phyloP scores from a whole-genome alignment of 1,139 yeast species.

The Suhomyces panamericanus region DNA sequence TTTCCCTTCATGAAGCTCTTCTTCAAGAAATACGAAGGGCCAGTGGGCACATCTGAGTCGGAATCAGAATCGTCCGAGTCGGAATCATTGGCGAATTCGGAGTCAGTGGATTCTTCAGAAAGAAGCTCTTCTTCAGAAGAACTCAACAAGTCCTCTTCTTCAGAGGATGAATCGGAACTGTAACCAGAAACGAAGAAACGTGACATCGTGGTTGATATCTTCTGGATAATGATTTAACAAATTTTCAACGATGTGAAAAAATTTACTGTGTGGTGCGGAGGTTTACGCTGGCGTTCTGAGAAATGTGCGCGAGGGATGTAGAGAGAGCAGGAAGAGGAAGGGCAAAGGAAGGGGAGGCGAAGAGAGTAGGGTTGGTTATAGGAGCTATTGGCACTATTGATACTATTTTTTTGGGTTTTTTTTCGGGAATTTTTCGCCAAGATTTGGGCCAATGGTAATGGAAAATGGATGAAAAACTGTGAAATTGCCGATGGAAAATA shows the following conservation, averaged over 20 bases:
- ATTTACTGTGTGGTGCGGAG: slow-evolving; percentile 10
- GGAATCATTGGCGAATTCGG: slow-evolving; percentile 30
- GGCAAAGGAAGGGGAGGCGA: too few species aligned
- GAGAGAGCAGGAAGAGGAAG: too few species aligned
- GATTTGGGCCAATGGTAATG: not conserved
- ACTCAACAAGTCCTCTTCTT: slow-evolving; percentile 72
- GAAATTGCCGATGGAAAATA: not conserved
- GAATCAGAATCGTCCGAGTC: slow-evolving; percentile 45
- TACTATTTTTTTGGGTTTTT: too few species aligned
- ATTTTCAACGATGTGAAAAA: slow-evolving; percentile 21
- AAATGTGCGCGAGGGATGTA: slow-evolving; percentile 4
- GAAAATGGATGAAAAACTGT: not conserved
- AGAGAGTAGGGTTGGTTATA: not conserved
- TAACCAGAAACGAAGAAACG: slow-evolving; percentile 72
- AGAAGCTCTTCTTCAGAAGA: slow-evolving; percentile 69
- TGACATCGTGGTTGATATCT: slow-evolving; percentile 48
- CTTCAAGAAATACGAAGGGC: slow-evolving; percentile 60
- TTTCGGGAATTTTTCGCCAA: not conserved
- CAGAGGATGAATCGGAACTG: slow-evolving; percentile 66
- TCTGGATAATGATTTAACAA: slow-evolving; percentile 12
- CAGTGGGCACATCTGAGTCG: slow-evolving; percentile 47
- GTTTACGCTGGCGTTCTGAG: slow-evolving; percentile 11
- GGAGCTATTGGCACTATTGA: not conserved
- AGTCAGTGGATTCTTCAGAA: slow-evolving; percentile 37
- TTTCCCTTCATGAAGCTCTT: slow-evolving; percentile 52